Evolutionary conservation across 208 protist species (phyloP).

Genomic region (Borovskyia barvae): DNA sequence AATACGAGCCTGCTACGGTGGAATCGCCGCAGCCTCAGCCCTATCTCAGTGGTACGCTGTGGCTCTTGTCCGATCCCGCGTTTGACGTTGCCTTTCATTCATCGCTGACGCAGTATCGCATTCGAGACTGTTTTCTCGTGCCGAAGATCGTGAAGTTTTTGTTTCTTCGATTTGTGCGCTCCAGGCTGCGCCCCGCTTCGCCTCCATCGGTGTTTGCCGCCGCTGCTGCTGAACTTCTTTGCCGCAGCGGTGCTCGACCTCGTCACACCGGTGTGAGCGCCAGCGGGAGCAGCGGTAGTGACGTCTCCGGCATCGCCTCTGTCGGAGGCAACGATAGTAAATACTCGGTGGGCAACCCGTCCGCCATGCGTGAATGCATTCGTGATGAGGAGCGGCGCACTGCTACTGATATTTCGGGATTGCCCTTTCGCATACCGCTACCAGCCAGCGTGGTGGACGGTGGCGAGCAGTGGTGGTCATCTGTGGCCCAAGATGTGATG

Average conservation of each 20-base stretch:
- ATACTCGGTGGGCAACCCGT: not conserved
- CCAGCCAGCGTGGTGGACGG: slow-evolving; percentile 64
- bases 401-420: slow-evolving; percentile 18
- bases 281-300: not conserved
- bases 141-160: slow-evolving; percentile 63
- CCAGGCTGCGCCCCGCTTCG: slow-evolving; percentile 27
- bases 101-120: slow-evolving; percentile 50
- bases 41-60: slow-evolving; percentile 62
- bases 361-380: not conserved
- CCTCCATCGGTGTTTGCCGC: not conserved
- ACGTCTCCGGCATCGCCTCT: not conserved
- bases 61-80: slow-evolving; percentile 80
- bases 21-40: slow-evolving; percentile 56
- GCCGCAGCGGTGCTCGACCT: too few species aligned
- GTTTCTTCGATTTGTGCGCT: slow-evolving; percentile 59
- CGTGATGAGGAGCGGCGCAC: not conserved
- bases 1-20: slow-evolving; percentile 66
- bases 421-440: slow-evolving; percentile 56
- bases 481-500: slow-evolving; percentile 18
- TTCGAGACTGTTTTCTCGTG: slow-evolving; percentile 73
- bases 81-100: slow-evolving; percentile 77
- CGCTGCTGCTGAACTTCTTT: not conserved
- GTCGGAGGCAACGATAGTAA: not conserved
- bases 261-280: not conserved
- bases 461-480: slow-evolving; percentile 48